These are phyloP conservation scores for Trifolium fragiferum DNA, from an alignment of 306 rosid species.

Conservation along the genomic window DNA sequence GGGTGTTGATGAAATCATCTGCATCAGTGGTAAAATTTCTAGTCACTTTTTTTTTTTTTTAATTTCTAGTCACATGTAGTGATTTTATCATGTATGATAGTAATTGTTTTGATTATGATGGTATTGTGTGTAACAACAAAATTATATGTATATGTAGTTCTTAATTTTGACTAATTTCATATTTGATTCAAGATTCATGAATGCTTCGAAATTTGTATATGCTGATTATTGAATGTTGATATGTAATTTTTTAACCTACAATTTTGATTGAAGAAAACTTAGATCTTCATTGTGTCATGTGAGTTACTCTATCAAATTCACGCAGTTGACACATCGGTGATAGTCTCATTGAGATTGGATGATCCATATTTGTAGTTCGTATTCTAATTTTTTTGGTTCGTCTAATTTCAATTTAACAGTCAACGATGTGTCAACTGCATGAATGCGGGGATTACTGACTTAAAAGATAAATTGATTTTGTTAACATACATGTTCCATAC, in stretches of 20 bases:
- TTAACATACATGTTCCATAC: not conserved
- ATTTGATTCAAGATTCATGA: not conserved
- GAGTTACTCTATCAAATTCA: too few species aligned
- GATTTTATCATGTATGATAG: not conserved
- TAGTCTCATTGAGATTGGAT: not conserved
- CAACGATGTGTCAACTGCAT: not conserved
- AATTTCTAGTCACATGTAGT: not conserved
- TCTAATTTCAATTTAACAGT: not conserved
- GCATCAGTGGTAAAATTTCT: conserved; percentile 64
- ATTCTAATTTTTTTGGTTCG: too few species aligned
- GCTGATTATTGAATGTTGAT: not conserved
- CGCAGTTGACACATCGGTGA: too few species aligned
- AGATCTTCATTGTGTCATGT: not conserved
- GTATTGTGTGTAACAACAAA: not conserved
- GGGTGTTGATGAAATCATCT: conserved; percentile 76
- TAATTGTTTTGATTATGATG: not conserved
- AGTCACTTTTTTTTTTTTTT: too few species aligned
- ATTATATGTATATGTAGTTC: conserved; percentile 15
- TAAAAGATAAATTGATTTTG: not conserved
- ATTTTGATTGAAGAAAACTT: not conserved
- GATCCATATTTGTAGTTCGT: not conserved
- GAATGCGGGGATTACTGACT: not conserved
- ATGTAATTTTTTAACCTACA: not conserved
- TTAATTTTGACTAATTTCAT: not conserved
- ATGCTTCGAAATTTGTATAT: not conserved